Percentiles rank a stretch among this genome's conserved stretches.
phyloP scores from a whole-genome alignment of 495 filamentous ascomycete species.

The Cercophora newfieldiana region DNA sequence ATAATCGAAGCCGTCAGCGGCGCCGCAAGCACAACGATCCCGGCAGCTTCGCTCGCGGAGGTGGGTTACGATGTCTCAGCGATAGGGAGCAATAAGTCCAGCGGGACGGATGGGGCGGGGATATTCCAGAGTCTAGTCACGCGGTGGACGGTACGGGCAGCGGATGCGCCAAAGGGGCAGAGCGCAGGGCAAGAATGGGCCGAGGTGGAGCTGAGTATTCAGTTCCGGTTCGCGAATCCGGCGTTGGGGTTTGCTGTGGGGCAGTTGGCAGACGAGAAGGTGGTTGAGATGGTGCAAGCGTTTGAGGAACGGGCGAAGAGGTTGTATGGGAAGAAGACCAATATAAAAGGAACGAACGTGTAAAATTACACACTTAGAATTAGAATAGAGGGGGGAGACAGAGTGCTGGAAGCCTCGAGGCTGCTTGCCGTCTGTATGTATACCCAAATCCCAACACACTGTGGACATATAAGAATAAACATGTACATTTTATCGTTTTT shows the following conservation, averaged over 20 bases:
- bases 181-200: slow-evolving; percentile 53
- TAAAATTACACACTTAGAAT: neutral
- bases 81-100: slow-evolving; percentile 6
- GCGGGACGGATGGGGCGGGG: slow-evolving; percentile 24
- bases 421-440: neutral
- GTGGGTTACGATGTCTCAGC: slow-evolving; percentile 29
- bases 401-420: neutral
- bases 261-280: slow-evolving; percentile 80
- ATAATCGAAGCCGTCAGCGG: slow-evolving; percentile 82
- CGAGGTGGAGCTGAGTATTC: slow-evolving; percentile 71
- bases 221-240: slow-evolving; percentile 82
- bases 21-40: slow-evolving; percentile 46
- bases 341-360: neutral
- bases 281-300: slow-evolving; percentile 83
- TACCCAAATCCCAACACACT: neutral
- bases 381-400: neutral
- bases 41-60: slow-evolving; percentile 36
- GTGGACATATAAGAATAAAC: neutral
- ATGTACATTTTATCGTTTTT: slow-evolving; percentile 12
- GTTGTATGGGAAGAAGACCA: slow-evolving; percentile 40
- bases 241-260: slow-evolving; percentile 77
- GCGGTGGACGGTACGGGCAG: slow-evolving; percentile 65
- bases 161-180: neutral
- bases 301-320: slow-evolving; percentile 79
- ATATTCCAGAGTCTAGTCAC: slow-evolving; percentile 78